A percentile compares a stretch with the other conserved stretches of the same genome.
These are phyloP conservation scores for Spinacia oleracea DNA, from an alignment of 179 eudicot species.

Conservation along the genomic window DNA sequence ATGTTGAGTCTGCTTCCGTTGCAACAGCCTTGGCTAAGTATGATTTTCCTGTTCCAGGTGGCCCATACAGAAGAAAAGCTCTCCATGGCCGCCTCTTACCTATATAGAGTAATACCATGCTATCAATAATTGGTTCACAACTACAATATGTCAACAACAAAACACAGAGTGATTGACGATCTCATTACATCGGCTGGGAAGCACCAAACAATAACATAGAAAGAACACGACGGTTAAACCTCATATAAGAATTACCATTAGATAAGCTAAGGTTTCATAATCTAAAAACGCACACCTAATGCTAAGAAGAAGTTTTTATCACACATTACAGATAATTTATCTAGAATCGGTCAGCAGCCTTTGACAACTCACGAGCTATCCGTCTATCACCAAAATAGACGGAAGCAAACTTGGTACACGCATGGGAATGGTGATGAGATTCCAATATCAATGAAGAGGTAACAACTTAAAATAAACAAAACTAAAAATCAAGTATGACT, in stretches of 20 bases:
- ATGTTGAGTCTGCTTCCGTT: slow-evolving; percentile 97
- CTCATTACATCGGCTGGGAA: neutral
- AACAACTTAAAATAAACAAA: neutral
- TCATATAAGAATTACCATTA: neutral
- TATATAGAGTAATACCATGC: slow-evolving; percentile 28
- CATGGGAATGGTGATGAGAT: neutral
- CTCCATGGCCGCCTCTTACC: slow-evolving; percentile 99
- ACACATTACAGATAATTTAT: neutral
- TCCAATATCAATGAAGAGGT: neutral
- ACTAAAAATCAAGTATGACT: neutral
- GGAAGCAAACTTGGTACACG: neutral
- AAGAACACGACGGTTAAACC: neutral
- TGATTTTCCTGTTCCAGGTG: slow-evolving; percentile 98
- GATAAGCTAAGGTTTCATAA: neutral
- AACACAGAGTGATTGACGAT: neutral
- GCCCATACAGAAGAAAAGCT: slow-evolving; percentile 96
- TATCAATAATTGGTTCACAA: slow-evolving; percentile 3
- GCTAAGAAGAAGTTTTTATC: neutral
- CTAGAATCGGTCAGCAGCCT: neutral
- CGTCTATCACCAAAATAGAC: neutral
- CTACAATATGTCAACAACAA: neutral
- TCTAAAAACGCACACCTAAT: neutral
- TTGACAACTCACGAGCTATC: neutral
- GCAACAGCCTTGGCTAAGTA: slow-evolving; percentile 99
- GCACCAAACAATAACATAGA: neutral